phyloP scores from a whole-genome alignment of 1,284 basidiomycete genomes.

The Leccinum subfulvum region DNA sequence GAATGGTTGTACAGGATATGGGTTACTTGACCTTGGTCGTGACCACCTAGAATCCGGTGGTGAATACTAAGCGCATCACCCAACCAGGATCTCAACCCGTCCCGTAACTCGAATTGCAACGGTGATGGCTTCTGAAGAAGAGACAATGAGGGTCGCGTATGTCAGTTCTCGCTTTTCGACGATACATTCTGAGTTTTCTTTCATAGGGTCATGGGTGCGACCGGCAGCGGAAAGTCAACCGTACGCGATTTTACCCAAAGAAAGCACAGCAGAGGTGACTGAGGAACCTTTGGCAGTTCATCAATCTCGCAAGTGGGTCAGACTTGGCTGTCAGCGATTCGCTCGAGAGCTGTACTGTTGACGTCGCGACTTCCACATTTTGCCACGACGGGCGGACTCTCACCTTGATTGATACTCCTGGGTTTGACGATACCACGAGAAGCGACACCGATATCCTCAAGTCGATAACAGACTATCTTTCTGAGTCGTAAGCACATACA shows the following conservation, averaged over 20 bases:
- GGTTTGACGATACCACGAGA: constrained; percentile 39
- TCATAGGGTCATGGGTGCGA: constrained; percentile 43
- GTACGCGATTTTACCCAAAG: constrained; percentile 25
- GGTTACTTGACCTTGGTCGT: neutral
- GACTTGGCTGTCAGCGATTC: constrained; percentile 30
- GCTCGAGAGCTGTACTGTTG: constrained; percentile 35
- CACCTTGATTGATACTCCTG: constrained; percentile 38
- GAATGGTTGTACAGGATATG: too few relatives aligned
- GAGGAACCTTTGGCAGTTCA: constrained; percentile 24
- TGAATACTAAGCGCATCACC: neutral
- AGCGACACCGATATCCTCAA: constrained; percentile 38
- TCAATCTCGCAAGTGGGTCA: constrained; percentile 35
- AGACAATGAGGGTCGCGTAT: constrained; percentile 28
- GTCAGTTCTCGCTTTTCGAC: constrained; percentile 3
- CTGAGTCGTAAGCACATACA: constrained; percentile 27
- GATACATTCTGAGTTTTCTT: constrained; percentile 7
- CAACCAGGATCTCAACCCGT: neutral
- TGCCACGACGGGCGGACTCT: constrained; percentile 26
- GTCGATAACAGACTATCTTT: constrained; percentile 33
- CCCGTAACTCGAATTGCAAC: neutral
- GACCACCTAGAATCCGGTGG: neutral
- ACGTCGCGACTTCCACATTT: constrained; percentile 32
- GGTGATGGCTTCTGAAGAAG: constrained; percentile 22
- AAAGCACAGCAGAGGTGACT: neutral
- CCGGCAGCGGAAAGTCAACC: constrained; percentile 44